Evolutionary conservation across 768 basidiomycete genomes (phyloP).

Genomic region (Boletus vermiculosoides): DNA sequence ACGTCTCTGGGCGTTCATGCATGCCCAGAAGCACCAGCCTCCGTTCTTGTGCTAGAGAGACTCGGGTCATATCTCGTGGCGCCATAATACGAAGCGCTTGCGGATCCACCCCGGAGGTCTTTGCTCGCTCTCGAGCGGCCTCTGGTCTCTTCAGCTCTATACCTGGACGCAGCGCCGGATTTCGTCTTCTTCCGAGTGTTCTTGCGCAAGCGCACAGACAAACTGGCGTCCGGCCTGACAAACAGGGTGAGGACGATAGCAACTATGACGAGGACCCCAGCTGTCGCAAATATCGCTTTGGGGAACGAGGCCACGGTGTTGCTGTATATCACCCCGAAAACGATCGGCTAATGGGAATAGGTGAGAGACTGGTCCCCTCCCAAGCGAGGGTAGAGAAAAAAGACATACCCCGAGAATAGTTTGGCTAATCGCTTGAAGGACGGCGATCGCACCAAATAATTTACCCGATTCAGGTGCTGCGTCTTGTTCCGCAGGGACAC

Average conservation of each 20-base stretch:
- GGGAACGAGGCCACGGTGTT: constrained; percentile 62
- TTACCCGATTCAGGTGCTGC: constrained; percentile 47
- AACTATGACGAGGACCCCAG: constrained; percentile 52
- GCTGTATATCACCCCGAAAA: constrained; percentile 69
- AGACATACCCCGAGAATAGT: constrained; percentile 50
- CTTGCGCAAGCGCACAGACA: constrained; percentile 19
- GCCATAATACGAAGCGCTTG: constrained; percentile 24
- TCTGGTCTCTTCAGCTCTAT: constrained; percentile 16
- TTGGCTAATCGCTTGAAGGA: constrained; percentile 64
- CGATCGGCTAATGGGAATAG: constrained; percentile 48
- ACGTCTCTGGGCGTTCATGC: not conserved
- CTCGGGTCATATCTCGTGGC: constrained; percentile 10
- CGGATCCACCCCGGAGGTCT: constrained; percentile 37
- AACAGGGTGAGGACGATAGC: constrained; percentile 48
- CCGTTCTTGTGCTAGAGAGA: constrained; percentile 4
- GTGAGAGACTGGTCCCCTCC: constrained; percentile 10
- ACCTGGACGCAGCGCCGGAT: constrained; percentile 1
- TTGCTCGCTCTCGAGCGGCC: constrained; percentile 38
- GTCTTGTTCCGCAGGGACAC: constrained; percentile 13
- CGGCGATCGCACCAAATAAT: constrained; percentile 70
- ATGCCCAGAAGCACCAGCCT: constrained; percentile 5
- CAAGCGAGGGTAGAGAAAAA: not conserved
- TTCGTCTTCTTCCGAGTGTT: constrained; percentile 9
- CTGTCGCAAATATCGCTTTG: constrained; percentile 64
- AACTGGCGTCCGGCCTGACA: constrained; percentile 35